phyloP scores from a whole-genome alignment of 306 rosid genomes.

The Cicer pinnatifidum region DNA sequence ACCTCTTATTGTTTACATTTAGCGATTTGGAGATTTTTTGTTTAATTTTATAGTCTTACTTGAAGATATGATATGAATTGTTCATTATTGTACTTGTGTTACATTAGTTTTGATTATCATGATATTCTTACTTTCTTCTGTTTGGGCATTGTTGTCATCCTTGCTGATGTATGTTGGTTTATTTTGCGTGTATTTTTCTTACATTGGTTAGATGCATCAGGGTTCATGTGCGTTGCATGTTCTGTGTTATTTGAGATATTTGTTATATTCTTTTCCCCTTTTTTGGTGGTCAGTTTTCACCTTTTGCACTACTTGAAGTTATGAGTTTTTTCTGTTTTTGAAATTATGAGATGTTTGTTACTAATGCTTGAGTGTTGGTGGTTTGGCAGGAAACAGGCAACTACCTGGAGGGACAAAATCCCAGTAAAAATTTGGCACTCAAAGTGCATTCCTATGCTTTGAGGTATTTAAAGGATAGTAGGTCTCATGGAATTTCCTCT shows the following conservation, averaged over 20 bases:
- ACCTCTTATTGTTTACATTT: conserved; percentile 22
- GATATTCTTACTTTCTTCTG: not conserved
- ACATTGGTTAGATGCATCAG: conserved; percentile 16
- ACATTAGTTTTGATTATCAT: conserved; percentile 2
- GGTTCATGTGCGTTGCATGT: conserved; percentile 30
- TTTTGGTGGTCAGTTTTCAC: conserved; percentile 5
- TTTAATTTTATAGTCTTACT: not conserved
- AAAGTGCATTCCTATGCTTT: conserved; percentile 72
- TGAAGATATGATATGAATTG: conserved; percentile 12
- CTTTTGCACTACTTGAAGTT: conserved; percentile 7
- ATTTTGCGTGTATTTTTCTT: conserved; percentile 6
- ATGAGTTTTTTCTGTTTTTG: not conserved
- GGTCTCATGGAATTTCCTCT: conserved; percentile 54
- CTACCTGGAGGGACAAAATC: conserved; percentile 53
- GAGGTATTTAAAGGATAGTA: conserved; percentile 72
- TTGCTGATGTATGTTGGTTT: conserved; percentile 32
- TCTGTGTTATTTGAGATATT: conserved; percentile 6
- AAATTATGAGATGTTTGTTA: conserved; percentile 31
- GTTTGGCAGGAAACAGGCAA: conserved; percentile 68
- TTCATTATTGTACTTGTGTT: conserved; percentile 2
- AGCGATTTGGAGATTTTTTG: not conserved
- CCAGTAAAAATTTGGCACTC: conserved; percentile 43
- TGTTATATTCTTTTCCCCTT: not conserved
- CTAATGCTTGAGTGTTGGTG: conserved; percentile 43
- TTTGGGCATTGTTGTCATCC: conserved; percentile 33